phyloP scores from a whole-genome alignment of 352 stramenopile genomes.

The Saprolegnia parasitica region DNA sequence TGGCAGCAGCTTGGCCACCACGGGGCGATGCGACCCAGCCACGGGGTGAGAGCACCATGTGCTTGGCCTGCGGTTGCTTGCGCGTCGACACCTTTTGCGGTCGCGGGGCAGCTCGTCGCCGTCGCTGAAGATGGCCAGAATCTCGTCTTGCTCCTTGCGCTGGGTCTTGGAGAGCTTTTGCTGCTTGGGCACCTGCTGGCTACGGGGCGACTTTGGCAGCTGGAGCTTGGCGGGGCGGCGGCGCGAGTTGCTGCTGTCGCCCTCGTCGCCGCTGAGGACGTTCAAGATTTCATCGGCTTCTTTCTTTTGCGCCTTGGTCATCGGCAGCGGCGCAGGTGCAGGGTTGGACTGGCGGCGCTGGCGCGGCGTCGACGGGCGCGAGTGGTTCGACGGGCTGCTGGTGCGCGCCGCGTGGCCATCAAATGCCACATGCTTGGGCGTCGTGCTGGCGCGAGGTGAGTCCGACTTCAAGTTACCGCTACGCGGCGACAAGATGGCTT shows the following conservation, averaged over 20 bases:
- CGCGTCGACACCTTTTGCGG: not conserved
- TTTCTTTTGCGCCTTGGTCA: not conserved
- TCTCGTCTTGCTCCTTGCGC: constrained; percentile 3
- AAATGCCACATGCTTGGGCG: constrained; percentile 4
- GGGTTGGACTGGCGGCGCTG: not conserved
- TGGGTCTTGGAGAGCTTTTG: not conserved
- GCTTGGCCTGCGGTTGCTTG: not conserved
- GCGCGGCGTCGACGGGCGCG: not conserved
- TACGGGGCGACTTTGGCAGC: not conserved
- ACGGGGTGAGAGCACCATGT: too few relatives aligned
- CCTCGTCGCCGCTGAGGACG: constrained; percentile 4
- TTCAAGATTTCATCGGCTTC: constrained; percentile 3
- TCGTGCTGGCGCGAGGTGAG: not conserved
- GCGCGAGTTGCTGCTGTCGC: not conserved
- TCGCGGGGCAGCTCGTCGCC: not conserved
- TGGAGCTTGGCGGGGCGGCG: not conserved
- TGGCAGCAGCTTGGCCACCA: not conserved
- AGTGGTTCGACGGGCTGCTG: not conserved
- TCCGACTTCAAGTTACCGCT: not conserved
- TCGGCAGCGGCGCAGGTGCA: not conserved
- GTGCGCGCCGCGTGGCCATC: not conserved
- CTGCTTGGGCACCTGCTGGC: not conserved
- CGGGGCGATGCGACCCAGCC: not conserved
- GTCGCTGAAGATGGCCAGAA: constrained; percentile 4
- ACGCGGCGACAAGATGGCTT: constrained; percentile 10